Conservation (phyloP, 2,329 filamentous ascomycete genomes). For the Aurifilum marmelostoma region DNA sequence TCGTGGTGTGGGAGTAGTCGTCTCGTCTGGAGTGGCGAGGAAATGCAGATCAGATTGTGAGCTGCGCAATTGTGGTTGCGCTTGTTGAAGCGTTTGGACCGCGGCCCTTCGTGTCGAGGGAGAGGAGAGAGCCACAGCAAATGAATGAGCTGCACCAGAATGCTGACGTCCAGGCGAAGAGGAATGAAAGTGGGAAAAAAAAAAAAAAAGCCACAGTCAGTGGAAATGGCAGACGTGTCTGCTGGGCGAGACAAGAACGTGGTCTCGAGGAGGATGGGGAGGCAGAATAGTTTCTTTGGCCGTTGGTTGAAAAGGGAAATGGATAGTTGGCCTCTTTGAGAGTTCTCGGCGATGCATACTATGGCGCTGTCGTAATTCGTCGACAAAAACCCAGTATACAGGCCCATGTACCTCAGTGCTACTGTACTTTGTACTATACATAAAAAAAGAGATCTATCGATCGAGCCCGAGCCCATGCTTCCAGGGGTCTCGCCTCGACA, state of each 20-base stretch:
- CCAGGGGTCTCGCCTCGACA: background rate
- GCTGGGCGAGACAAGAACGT: background rate
- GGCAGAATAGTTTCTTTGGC: background rate
- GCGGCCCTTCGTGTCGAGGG: background rate
- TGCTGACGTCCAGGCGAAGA: background rate
- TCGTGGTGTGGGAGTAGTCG: too few relatives aligned
- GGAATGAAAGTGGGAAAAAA: background rate
- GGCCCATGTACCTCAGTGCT: background rate
- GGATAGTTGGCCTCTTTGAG: constrained; percentile 16
- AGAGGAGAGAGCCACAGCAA: background rate
- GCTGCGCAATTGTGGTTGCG: too few relatives aligned
- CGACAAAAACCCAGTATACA: background rate
- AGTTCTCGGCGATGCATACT: constrained; percentile 1
- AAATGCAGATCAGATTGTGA: background rate
- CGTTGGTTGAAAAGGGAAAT: background rate
- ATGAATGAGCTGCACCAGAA: background rate
- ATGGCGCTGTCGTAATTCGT: constrained; percentile 4
- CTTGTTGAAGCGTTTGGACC: background rate
- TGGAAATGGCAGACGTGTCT: background rate
- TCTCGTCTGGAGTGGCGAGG: background rate
- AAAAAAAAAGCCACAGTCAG: background rate
- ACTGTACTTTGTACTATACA: background rate
- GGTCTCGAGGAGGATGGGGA: background rate
- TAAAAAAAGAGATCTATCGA: background rate
- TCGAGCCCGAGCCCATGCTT: background rate